Evolutionary conservation across 73 alveolate genomes (phyloP), one percentile per base, ranked within the genome.

Genomic region (Paramecium octaurelia): DNA sequence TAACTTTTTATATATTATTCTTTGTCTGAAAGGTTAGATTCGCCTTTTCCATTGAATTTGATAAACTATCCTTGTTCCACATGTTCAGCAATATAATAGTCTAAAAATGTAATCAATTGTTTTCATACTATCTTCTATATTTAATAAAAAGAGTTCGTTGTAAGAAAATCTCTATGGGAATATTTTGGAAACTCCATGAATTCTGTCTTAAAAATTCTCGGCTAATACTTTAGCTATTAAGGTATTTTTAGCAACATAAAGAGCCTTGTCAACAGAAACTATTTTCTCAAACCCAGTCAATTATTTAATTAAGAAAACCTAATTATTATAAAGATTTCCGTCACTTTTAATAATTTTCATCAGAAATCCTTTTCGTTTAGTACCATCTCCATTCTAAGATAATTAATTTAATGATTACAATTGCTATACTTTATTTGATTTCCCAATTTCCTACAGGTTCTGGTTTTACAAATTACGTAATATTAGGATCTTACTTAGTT

Each of bases 1-100:
- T 42, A 77, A 21, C 34, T 18, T 43, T 18, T 18, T 5, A 42
- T 1, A 12, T 43, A 42, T 18, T 6, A 8, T 42, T 77, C 90
- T 31, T 77, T n/a, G 31, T 27, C 31, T 27, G 31, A 27, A 35
- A 6, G 54, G 42, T n/a, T 3, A 29, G 86, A 31, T 8, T 71
- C 60, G 10, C 86, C 86, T 42, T 77, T 48, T 43, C 90, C 90
- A 77, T 77, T 77, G 44, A 29, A 77, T 43, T 43, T 40, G 44
- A 20, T 8, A 43, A 80, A 80, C 1, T 0, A 8, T 23, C 75
- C 91, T 80, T 44, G 16, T 42, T 5, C 4, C 48, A 80, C 9
- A 44, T 14, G 3, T 48, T 80, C 70, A 24, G 91, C 91, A 80
- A 44, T 24, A 40, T 31, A 43, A 24, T 3, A 80, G 7, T 46